A percentile compares a stretch with the other conserved stretches of the same genome.
These are phyloP conservation scores for Gaertneriomyces semiglobifer DNA, from an alignment of 192 early-diverging fungal genomes.

Conservation along the genomic window DNA sequence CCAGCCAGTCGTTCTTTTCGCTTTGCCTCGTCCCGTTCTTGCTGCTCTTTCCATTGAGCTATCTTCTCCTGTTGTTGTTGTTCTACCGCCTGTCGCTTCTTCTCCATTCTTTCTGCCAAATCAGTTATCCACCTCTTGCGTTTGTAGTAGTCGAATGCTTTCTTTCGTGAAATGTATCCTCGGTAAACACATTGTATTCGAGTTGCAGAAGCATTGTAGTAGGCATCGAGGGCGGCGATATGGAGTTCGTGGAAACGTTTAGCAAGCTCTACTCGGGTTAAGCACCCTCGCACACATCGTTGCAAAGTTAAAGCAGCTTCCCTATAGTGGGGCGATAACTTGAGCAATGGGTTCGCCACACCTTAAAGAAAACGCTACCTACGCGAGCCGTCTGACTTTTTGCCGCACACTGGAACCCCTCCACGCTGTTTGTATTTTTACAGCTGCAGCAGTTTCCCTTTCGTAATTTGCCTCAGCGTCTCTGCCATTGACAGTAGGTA, in stretches of 20 bases:
- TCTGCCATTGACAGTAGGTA: slow-evolving; percentile 13
- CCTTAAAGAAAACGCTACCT: neutral
- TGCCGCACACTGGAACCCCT: slow-evolving; percentile 27
- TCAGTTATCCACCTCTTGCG: slow-evolving; percentile 39
- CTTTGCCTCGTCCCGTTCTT: neutral
- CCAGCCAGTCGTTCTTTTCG: slow-evolving; percentile 27
- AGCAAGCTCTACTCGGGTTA: slow-evolving; percentile 29
- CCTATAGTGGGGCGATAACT: slow-evolving; percentile 8
- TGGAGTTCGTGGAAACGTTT: neutral
- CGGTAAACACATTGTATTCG: slow-evolving; percentile 35
- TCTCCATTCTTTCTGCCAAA: slow-evolving; percentile 16
- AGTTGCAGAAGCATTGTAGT: neutral
- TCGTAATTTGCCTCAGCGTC: slow-evolving; percentile 35
- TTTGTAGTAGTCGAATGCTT: slow-evolving; percentile 39
- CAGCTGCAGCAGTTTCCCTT: slow-evolving; percentile 31
- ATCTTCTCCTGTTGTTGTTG: slow-evolving; percentile 28
- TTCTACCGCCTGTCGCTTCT: slow-evolving; percentile 30
- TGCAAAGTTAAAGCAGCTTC: slow-evolving; percentile 29
- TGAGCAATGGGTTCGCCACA: neutral
- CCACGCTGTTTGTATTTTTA: slow-evolving; percentile 37
- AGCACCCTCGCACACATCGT: slow-evolving; percentile 34
- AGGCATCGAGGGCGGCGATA: neutral
- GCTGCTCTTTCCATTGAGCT: slow-evolving; percentile 18
- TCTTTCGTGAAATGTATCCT: slow-evolving; percentile 40
- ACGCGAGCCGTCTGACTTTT: slow-evolving; percentile 6